Base-by-base conservation (phyloP, 108 stramenopile genomes). In the Poteriospumella lacustris region DNA sequence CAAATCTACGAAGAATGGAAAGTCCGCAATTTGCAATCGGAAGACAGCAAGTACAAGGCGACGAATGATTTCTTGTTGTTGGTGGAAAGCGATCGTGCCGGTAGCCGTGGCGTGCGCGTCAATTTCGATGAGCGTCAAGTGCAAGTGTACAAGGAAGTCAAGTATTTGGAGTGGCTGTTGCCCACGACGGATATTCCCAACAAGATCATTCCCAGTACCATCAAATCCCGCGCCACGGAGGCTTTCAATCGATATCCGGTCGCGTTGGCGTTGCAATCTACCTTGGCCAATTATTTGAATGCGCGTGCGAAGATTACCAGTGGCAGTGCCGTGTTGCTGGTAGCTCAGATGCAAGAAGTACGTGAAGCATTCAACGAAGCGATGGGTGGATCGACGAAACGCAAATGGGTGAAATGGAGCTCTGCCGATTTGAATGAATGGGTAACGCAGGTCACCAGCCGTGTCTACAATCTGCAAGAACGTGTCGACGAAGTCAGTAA, bases 51-150 rank as follows among this genome's bases (percentile, higher is more conserved):
- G 12, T 73, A 84, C 34, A 60, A 42, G 1, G 76, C 79, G 42
- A 39, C 43, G 81, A 80, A 58, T 68, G 79, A 80, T 42, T 39
- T 59, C 41, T 29, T 78, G 5, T 28, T 78, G 3, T 39, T 68
- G 28, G 52, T 80, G 15, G 39, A 47, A 42, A n/a, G 33, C 29
- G 44, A 58, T 29, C 28, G 52, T 43, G 0, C 40, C 1, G 58
- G 39, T 15, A 42, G 15, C 38, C 43, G n/a, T 1, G 26, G 2
- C 39, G 64, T 86, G 15, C 44, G 81, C 59, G 94, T 95, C 42
- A 99, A 99, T 82, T 97, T 93, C 83, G 94, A 97, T 73, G 91
- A 92, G 75, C 91, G 91, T 75, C 89, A 86, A 44, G 92, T 95
- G 58, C 77, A 88, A 44, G 87, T 97, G 44, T 92, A 91, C 82